Base-by-base conservation (phyloP, 2,329 filamentous ascomycete genomes). In the Monosporascus ibericus region DNA sequence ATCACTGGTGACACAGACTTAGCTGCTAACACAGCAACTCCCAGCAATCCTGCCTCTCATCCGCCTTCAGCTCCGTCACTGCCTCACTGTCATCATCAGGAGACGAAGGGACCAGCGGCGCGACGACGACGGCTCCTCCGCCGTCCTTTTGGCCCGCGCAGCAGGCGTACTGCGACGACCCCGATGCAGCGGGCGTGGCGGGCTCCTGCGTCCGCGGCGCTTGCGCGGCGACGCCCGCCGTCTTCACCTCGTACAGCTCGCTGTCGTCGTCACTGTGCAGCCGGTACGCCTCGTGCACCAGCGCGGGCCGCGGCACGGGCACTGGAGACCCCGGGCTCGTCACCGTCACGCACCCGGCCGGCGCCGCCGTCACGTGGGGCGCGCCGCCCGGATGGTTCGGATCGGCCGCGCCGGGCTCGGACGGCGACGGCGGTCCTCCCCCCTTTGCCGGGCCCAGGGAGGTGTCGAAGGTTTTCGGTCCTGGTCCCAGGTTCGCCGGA, bases 1-100 rank as follows among this genome's bases (percentile, higher is more conserved):
- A 14, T 20, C 40, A 9, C 9, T 49, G 27, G 52, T 50, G 9
- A 18, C 36, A 40, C 9, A 20, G 36, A 24, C 34, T 11, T n/a
- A 25, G 52, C 56, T 52, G 63, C 52, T 20, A 48, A 30, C n/a
- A 27, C 51, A 17, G 18, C 40, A 15, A 17, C 14, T 11, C 39
- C 44, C 52, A 75, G 73, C 66, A 74, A 64, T 66, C 67, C 50
- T 76, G 73, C 52, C 65, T 75, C 47, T 73, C 72, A 9, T 72
- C 72, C 3, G 64, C 61, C 48, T 75, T 66, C 62, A 53, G 51
- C 25, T 56, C 59, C 37, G 49, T 60, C n/a, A 56, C 64, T 36
- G 55, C 63, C 42, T 14, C 30, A 11, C 4, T 11, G 5, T 34
- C 30, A 34, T 34, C 30, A 5, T 34, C 30, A 11, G 30, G 30